These are phyloP conservation scores for Trypanosoma avium DNA, from an alignment of 208 protist species.

Conservation along the genomic window DNA sequence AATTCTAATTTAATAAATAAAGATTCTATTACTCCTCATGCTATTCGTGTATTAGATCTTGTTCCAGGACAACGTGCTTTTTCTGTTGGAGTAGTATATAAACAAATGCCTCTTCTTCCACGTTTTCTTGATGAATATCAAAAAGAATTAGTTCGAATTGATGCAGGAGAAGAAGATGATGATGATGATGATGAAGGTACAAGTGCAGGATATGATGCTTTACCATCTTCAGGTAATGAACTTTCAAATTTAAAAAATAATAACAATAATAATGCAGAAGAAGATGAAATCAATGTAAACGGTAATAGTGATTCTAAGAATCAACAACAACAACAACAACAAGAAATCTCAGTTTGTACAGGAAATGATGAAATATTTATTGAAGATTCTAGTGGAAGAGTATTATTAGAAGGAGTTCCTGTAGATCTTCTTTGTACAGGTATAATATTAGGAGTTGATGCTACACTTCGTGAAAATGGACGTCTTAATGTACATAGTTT, in stretches of 20 bases:
- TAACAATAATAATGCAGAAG: slow-evolving; percentile 20
- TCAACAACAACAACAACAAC: slow-evolving; percentile 20
- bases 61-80: slow-evolving; percentile 47
- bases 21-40: slow-evolving; percentile 34
- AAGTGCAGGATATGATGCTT: slow-evolving; percentile 30
- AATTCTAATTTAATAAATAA: background rate
- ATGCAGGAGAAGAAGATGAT: slow-evolving; percentile 75
- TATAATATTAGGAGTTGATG: slow-evolving; percentile 72
- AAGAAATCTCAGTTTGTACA: slow-evolving; percentile 55
- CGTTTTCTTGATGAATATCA: slow-evolving; percentile 89
- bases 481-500: slow-evolving; percentile 62
- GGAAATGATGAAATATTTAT: slow-evolving; percentile 67
- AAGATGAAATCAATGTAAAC: slow-evolving; percentile 16
- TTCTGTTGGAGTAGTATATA: slow-evolving; percentile 85
- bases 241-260: slow-evolving; percentile 14
- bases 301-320: slow-evolving; percentile 14
- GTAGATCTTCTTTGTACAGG: slow-evolving; percentile 73
- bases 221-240: slow-evolving; percentile 13
- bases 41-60: slow-evolving; percentile 80
- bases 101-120: slow-evolving; percentile 87
- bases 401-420: slow-evolving; percentile 55
- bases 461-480: slow-evolving; percentile 63
- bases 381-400: slow-evolving; percentile 83
- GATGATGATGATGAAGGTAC: slow-evolving; percentile 5
- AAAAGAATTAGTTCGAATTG: slow-evolving; percentile 79